Conservation (phyloP, 2,329 filamentous ascomycete genomes). For the Aureobasidium musti region DNA sequence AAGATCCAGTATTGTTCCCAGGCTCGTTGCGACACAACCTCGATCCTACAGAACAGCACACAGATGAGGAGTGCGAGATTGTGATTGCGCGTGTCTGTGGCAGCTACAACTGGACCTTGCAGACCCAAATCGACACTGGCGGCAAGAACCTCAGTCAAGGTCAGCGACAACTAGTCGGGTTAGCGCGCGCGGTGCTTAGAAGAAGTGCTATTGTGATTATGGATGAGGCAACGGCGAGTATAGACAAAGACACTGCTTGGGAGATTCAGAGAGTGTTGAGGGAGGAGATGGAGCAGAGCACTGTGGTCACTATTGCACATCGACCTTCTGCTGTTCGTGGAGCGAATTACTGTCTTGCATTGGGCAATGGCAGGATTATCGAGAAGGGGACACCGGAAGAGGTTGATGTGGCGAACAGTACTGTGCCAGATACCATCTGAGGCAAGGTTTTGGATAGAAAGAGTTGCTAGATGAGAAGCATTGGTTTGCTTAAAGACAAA, state of each 20-base stretch:
- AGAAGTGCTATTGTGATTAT: slow-evolving; percentile 64
- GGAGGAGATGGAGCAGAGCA: slow-evolving; percentile 59
- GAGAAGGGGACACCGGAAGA: slow-evolving; percentile 42
- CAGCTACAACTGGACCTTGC: slow-evolving; percentile 58
- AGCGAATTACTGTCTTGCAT: slow-evolving; percentile 58
- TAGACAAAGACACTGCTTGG: slow-evolving; percentile 63
- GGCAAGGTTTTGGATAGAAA: no score
- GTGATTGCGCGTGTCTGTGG: slow-evolving; percentile 58
- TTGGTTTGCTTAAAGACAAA: no score
- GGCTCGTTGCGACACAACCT: slow-evolving; percentile 64
- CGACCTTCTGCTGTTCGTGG: slow-evolving; percentile 62
- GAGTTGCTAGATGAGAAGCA: no score
- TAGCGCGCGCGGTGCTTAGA: slow-evolving; percentile 63
- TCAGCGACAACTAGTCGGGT: slow-evolving; percentile 64
- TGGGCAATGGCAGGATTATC: slow-evolving; percentile 55
- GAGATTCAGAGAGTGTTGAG: slow-evolving; percentile 58
- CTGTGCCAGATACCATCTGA: slow-evolving; percentile 2
- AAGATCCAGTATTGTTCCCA: slow-evolving; percentile 67
- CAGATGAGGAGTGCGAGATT: slow-evolving; percentile 55
- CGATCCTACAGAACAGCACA: slow-evolving; percentile 61
- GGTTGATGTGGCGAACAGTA: slow-evolving; percentile 32
- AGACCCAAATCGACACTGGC: slow-evolving; percentile 60
- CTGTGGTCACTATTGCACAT: slow-evolving; percentile 67
- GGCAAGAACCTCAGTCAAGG: slow-evolving; percentile 66
- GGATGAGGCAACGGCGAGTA: slow-evolving; percentile 67